Base-by-base conservation (phyloP, 176 grass and related monocot species). In the Bolboschoenus planiculmis region DNA sequence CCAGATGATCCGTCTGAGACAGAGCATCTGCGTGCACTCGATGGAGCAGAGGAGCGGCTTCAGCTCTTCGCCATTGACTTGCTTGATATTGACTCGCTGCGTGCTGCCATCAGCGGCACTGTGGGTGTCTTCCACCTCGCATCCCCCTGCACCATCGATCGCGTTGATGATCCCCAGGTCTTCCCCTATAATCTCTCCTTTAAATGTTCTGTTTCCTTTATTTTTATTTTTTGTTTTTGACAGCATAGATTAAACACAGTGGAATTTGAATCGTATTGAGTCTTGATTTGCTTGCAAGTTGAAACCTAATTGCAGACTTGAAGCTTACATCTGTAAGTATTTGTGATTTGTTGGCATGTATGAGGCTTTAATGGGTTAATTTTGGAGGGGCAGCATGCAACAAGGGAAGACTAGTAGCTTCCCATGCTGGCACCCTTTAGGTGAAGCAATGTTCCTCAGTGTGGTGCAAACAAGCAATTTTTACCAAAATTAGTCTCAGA, bases 41-140 rank as follows among this genome's bases (percentile, higher is more conserved):
- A 86, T 1, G 90, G 85, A 27, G 88, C 81, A 23, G 68, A 86
- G 35, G 58, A 16, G 36, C 89, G 90, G 16, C 82, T 98, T 85
- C 70, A 59, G 23, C 50, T 98, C 79, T 98, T 98, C 61, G 80
- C 77, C 15, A 85, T 93, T 63, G 87, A 93, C 86, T 89, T 97
- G 57, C 90, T 97, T 43, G 90, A 93, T 50, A 76, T 83, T 47
- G 85, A 84, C 23, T 88, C 89, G 3, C 73, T 97, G 56, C 78
- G 80, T 48, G 85, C 75, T 33, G 89, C 95, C 53, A 72, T 86
- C 74, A 53, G 48, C 0, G 90, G 95, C 4, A 85, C 89, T 81
- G 72, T 83, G 11, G 90, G 95, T 23, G 67, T 93, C 72, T 98
- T 95, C 88, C 95, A 98, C 84, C 89, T 98, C 59, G 95, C 95